phyloP scores from a whole-genome alignment of 2,329 filamentous ascomycete genomes.

The Ilyonectria sp. region DNA sequence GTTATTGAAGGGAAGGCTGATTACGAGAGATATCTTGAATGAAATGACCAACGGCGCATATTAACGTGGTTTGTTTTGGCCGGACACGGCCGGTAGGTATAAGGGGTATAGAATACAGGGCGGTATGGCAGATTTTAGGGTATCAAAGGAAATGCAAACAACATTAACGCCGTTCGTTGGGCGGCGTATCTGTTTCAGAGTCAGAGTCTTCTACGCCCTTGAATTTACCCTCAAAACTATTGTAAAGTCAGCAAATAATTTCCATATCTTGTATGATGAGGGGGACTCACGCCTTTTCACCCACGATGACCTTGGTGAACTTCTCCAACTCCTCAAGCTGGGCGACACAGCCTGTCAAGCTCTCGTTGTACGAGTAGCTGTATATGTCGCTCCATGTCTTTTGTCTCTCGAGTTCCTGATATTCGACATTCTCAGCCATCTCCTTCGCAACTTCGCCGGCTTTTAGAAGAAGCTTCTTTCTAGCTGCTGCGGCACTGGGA shows the following conservation, averaged over 20 bases:
- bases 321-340: slow-evolving; percentile 69
- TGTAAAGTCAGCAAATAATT: slow-evolving; percentile 4
- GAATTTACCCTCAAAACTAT: slow-evolving; percentile 55
- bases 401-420: slow-evolving; percentile 50
- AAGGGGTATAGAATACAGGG: slow-evolving; percentile 18
- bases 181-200: slow-evolving; percentile 37
- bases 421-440: slow-evolving; percentile 42
- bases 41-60: slow-evolving; percentile 70
- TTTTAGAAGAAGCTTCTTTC: slow-evolving; percentile 66
- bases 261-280: not conserved
- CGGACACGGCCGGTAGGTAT: slow-evolving; percentile 30
- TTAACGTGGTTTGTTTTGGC: slow-evolving; percentile 41
- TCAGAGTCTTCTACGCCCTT: slow-evolving; percentile 43
- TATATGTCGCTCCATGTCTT: slow-evolving; percentile 72
- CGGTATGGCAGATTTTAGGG: slow-evolving; percentile 24
- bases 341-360: slow-evolving; percentile 67
- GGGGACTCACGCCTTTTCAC: slow-evolving; percentile 63
- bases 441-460: slow-evolving; percentile 64
- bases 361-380: slow-evolving; percentile 68
- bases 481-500: slow-evolving; percentile 68
- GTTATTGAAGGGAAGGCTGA: slow-evolving; percentile 76
- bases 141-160: slow-evolving; percentile 28
- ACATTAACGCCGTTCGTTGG: slow-evolving; percentile 35
- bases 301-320: slow-evolving; percentile 71
- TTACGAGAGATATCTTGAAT: slow-evolving; percentile 85